Conservation (phyloP, 108 stramenopile genomes). For the Seminavis robusta region DNA sequence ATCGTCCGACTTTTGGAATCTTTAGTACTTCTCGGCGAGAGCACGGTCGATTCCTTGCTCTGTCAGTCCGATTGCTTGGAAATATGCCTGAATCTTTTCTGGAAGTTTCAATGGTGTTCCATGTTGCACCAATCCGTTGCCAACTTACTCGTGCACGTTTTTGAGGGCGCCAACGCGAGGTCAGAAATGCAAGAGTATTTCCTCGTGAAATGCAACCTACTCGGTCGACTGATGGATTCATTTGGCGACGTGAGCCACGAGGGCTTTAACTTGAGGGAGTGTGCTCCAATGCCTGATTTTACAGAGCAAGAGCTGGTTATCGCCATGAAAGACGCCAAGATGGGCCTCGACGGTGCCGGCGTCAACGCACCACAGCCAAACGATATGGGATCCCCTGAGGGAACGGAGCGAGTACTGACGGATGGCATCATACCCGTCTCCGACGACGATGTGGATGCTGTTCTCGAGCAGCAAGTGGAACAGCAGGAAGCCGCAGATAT, state of each 20-base stretch:
- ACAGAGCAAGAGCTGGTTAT: not conserved
- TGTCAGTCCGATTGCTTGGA: constrained; percentile 66
- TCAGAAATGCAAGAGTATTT: constrained; percentile 84
- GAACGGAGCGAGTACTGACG: constrained; percentile 7
- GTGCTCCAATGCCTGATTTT: not conserved
- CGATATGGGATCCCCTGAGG: constrained; percentile 1
- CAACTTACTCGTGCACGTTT: constrained; percentile 87
- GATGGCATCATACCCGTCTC: constrained; percentile 40
- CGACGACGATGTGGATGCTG: constrained; percentile 74
- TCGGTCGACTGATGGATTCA: constrained; percentile 85
- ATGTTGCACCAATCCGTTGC: constrained; percentile 95
- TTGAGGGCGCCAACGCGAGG: constrained; percentile 75
- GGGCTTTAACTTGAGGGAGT: not conserved
- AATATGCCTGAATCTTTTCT: constrained; percentile 88
- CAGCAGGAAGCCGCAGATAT: not conserved
- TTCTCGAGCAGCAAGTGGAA: constrained; percentile 29
- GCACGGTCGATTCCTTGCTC: constrained; percentile 57
- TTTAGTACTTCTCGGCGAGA: constrained; percentile 73
- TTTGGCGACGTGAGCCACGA: too few species aligned
- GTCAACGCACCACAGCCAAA: too few species aligned
- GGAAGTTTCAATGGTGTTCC: constrained; percentile 91
- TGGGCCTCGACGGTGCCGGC: too few species aligned
- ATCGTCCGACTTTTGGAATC: constrained; percentile 82
- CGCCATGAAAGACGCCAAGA: too few species aligned
- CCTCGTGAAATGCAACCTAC: constrained; percentile 65